Evolutionary conservation across 352 stramenopile species (phyloP).

Genomic region (Thalassiosira mediterranea): DNA sequence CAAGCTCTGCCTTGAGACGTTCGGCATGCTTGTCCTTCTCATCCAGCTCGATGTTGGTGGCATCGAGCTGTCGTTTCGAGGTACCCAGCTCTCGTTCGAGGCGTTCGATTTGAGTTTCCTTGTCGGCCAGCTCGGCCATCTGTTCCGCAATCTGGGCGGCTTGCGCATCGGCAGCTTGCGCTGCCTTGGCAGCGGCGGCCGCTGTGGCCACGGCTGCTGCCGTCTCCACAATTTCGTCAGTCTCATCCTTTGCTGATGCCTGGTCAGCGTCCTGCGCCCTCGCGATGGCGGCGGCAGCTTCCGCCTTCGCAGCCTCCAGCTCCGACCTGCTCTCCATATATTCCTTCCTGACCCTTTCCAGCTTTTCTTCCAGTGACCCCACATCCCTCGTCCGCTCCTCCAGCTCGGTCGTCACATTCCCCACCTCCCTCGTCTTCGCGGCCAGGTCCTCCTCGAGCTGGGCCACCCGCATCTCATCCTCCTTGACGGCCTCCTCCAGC

Average conservation of each 20-base stretch:
- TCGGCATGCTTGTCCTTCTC: conserved; percentile 41
- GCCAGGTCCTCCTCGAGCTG: conserved; percentile 48
- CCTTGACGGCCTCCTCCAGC: conserved; percentile 29
- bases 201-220: conserved; percentile 2
- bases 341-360: conserved; percentile 33
- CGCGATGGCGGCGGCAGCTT: neutral
- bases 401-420: conserved; percentile 30
- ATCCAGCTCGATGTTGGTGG: conserved; percentile 29
- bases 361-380: conserved; percentile 32
- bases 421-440: conserved; percentile 35
- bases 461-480: conserved; percentile 18
- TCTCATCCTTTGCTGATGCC: neutral
- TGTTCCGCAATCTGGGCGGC: conserved; percentile 1
- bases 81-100: conserved; percentile 48
- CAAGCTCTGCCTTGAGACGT: conserved; percentile 33
- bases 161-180: neutral
- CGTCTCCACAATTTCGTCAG: neutral
- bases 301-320: conserved; percentile 1
- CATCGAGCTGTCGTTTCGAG: conserved; percentile 37
- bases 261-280: neutral
- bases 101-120: conserved; percentile 28
- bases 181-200: neutral
- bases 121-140: conserved; percentile 28
- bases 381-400: conserved; percentile 43
- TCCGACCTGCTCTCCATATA: conserved; percentile 12